A percentile compares a stretch with the other conserved stretches of the same genome.
These are phyloP conservation scores for Yarrowia bubula DNA, from an alignment of 805 yeast species.

Conservation along the genomic window DNA sequence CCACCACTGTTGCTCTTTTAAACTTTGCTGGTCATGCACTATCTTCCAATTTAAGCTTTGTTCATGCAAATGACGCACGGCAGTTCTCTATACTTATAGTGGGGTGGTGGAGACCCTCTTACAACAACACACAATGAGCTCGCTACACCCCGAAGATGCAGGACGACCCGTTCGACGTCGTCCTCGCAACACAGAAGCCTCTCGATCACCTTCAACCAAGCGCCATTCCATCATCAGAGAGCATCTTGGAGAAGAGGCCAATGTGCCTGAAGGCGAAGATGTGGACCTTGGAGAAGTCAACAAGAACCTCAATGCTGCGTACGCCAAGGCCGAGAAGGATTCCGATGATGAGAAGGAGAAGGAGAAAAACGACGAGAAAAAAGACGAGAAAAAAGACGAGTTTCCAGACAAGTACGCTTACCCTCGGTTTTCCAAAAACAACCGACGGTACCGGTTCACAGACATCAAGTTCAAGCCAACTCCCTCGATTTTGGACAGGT, in stretches of 20 bases:
- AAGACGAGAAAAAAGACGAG: neutral
- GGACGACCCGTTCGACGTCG: neutral
- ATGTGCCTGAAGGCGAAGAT: neutral
- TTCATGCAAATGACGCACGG: conserved; percentile 16
- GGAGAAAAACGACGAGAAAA: neutral
- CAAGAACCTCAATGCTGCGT: conserved; percentile 2
- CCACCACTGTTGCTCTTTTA: no score
- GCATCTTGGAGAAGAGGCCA: conserved; percentile 15
- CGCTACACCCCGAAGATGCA: neutral
- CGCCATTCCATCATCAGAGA: conserved; percentile 13
- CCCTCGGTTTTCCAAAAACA: conserved; percentile 21
- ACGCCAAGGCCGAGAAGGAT: conserved; percentile 16
- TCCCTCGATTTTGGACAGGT: conserved; percentile 12
- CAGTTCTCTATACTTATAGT: conserved; percentile 7
- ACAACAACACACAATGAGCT: neutral
- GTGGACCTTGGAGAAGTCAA: neutral
- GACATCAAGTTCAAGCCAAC: conserved; percentile 27
- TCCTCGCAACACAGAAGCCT: neutral
- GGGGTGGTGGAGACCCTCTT: neutral
- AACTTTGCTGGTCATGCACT: no score
- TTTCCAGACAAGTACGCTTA: conserved; percentile 21
- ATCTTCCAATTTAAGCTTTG: no score
- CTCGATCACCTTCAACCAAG: conserved; percentile 15
- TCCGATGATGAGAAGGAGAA: conserved; percentile 18
- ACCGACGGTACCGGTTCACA: conserved; percentile 16